Percentiles rank a stretch among this genome's conserved stretches.
Conservation (phyloP, 306 rosid genomes). For the Arachis hypogaea region DNA sequence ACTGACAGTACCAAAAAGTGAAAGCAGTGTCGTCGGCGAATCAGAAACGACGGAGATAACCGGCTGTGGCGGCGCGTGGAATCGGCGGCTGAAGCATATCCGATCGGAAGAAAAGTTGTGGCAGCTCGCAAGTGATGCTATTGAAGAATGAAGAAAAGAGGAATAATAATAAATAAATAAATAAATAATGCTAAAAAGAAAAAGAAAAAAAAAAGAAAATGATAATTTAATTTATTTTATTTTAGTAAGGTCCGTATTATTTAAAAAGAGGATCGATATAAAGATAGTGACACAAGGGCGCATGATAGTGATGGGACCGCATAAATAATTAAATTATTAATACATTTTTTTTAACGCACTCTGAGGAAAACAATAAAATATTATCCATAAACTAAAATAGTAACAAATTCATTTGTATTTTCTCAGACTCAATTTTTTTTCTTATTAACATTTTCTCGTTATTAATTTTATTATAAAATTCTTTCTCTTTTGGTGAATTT, state of each 20-base stretch:
- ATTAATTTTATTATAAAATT: too few species aligned
- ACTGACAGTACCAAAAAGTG: conserved; percentile 24
- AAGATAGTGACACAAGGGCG: conserved; percentile 42
- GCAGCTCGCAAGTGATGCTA: conserved; percentile 33
- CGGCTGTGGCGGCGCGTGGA: conserved; percentile 38
- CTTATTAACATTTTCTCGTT: too few species aligned
- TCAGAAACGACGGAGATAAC: conserved; percentile 31
- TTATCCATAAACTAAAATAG: too few species aligned
- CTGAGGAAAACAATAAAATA: background rate
- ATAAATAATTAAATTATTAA: background rate
- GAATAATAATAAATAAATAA: background rate
- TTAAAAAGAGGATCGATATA: conserved; percentile 33
- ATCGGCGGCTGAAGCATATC: conserved; percentile 41
- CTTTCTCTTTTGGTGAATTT: too few species aligned
- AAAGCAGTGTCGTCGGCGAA: conserved; percentile 7
- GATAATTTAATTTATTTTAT: background rate
- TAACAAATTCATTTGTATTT: too few species aligned
- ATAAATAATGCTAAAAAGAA: background rate
- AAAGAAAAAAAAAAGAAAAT: background rate
- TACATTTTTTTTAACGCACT: background rate
- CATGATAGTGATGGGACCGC: conserved; percentile 50
- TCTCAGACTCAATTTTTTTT: too few species aligned
- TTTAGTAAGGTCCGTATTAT: conserved; percentile 40
- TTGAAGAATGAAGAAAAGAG: conserved; percentile 7
- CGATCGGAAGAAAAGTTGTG: conserved; percentile 27